phyloP scores from a whole-genome alignment of 148 eudicot genomes.

The Persicaria tinctoria region DNA sequence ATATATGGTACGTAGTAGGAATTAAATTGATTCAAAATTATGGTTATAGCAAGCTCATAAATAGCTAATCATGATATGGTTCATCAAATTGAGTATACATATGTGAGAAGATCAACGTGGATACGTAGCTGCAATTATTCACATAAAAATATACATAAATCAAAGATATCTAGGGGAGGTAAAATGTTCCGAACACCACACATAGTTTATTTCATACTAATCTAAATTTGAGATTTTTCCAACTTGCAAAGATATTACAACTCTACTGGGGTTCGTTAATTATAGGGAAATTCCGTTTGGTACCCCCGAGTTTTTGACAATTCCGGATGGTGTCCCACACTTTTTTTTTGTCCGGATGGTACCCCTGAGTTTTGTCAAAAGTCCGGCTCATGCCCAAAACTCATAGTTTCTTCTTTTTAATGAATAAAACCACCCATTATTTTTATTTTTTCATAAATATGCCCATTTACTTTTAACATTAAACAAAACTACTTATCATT shows the following conservation, averaged over 20 bases:
- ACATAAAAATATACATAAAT: background rate
- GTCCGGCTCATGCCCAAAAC: no score
- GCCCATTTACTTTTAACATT: no score
- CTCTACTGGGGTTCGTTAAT: background rate
- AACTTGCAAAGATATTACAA: background rate
- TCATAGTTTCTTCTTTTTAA: no score
- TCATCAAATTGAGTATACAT: background rate
- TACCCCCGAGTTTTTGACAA: no score
- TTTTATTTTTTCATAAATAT: no score
- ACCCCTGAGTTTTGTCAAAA: no score
- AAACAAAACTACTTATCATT: no score
- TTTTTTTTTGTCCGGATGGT: no score
- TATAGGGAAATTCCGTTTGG: no score
- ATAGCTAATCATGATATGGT: conserved; percentile 2
- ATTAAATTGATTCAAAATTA: background rate
- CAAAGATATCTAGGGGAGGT: conserved; percentile 7
- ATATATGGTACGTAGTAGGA: no score
- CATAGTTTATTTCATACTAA: background rate
- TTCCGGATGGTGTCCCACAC: no score
- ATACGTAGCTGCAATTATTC: background rate
- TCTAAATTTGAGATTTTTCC: background rate
- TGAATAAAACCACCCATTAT: no score
- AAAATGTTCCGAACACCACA: background rate
- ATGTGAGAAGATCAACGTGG: background rate
- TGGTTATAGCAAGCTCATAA: background rate